Evolutionary conservation across 805 yeast genomes (phyloP), one percentile per base, ranked within the genome.

Genomic region (Wickerhamomyces sydowiorum): DNA sequence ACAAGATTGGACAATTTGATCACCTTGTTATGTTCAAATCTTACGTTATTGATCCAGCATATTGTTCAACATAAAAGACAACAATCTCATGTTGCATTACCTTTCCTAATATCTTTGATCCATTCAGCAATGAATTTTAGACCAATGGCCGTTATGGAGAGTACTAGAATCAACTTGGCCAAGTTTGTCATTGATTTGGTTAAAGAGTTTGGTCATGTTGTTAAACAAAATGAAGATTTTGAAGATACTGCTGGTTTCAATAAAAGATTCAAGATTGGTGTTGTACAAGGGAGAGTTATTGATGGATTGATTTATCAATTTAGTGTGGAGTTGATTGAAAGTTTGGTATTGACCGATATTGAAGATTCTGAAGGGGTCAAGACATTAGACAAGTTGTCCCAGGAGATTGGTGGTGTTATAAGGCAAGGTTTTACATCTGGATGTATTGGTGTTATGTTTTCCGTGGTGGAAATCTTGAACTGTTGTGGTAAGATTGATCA

Each of bases 71-170:
- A 37, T 8, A 39, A 30, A 8, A 7, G 21, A 22, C 21, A 30
- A 30, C 8, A 22, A 29, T 19, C 18, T 22, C 14, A 5, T 13
- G 46, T 73, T 1, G 58, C 80, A 0, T 64, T 80, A 3, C 93
- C 93, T 1, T 82, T 79, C 53, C 48, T 85, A 13, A 53, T 82
- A 2, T 68, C 84, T 1, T 50, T 85, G 31, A 62, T 83, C 30
- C 78, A 78, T 49, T 75, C 76, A 39, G 53, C 78, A 1, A 57
- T 82, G 6, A 68, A 60, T 18, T 86, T 79, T 59, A 67, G 86
- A 53, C 81, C 86, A 1, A 73, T 75, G 42, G 89, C 91, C 1
- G 67, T 81, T 1, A 65, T 64, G 18, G 59, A 52, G 29, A 52
- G 56, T 13, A 63, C 71, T 8, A 24, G 27, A 24, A 8, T 24